phyloP scores from a whole-genome alignment of 257 asterid genomes.

The Verbena officinalis region DNA sequence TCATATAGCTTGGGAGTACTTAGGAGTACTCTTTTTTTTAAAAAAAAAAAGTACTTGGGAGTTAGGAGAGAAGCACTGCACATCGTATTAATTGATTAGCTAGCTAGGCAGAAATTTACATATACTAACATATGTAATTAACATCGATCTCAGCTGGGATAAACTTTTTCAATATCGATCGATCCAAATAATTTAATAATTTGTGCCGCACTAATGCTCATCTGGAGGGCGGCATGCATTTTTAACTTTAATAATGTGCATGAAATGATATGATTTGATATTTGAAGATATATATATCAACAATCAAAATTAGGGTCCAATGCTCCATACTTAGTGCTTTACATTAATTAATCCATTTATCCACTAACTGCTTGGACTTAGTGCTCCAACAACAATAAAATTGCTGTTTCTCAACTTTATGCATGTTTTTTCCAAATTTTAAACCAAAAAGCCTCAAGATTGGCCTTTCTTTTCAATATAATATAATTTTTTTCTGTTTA shows the following conservation, averaged over 20 bases:
- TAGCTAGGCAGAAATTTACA: neutral
- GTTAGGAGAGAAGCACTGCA: too few relatives aligned
- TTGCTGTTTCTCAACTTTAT: constrained; percentile 58
- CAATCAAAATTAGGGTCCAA: constrained; percentile 21
- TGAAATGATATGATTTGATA: constrained; percentile 26
- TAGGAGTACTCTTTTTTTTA: too few relatives aligned
- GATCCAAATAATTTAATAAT: constrained; percentile 14
- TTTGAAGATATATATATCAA: neutral
- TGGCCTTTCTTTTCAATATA: constrained; percentile 43
- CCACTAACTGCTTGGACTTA: constrained; percentile 73
- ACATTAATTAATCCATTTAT: constrained; percentile 31
- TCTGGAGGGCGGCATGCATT: constrained; percentile 1
- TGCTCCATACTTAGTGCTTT: constrained; percentile 21
- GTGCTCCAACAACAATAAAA: constrained; percentile 80
- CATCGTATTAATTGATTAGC: too few relatives aligned
- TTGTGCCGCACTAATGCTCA: neutral
- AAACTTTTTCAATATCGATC: constrained; percentile 13
- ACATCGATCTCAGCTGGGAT: neutral
- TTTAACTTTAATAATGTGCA: constrained; percentile 7
- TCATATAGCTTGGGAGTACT: constrained; percentile 1
- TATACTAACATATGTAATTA: neutral
- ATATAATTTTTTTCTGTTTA: constrained; percentile 32
- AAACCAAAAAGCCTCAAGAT: constrained; percentile 37
- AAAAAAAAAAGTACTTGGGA: too few relatives aligned
- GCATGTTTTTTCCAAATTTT: constrained; percentile 30